Evolutionary conservation across 306 rosid species (phyloP), one percentile per base, ranked within the genome.

Genomic region (Astragalus membranaceus): DNA sequence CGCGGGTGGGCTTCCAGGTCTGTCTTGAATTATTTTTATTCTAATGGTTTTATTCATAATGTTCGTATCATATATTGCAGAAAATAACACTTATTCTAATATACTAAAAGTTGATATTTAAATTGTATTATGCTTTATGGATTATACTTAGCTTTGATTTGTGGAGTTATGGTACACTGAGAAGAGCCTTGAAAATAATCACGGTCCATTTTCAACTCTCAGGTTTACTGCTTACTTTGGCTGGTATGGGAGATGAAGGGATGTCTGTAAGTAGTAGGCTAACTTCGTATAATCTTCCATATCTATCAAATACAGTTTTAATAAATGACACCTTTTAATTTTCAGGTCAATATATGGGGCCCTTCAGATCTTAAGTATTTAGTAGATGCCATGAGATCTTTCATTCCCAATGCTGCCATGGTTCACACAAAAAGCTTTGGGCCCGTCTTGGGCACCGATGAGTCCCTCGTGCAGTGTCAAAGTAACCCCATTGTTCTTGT

Each of bases 1-100:
- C 59, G 96, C 97, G 0, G 95, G 96, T 43, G 98, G 98, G 46
- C 93, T 90, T 77, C 97, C 97, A 82, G 97, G 98, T 90, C 33
- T 56, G 90, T 76, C 48, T 70, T 76, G 59, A 43, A 30, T 12
- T 62, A 39, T 56, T 69, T 15, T 54, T 46, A 29, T 49, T 43
- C 17, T 57, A 32, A 53, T 51, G 6, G 29, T 78, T 77, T 59
- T 41, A 36, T 61, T 39, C 37, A 37, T 32, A 26, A 26, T 51
- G 16, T 68, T 16, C 66, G 8, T 66, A 68, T 17, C 30, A 52
- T 42, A 36, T 74, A 30, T 67, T 70, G 26, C 68, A 8, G 3
- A 33, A 15, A 55, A 54, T 53, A 16, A 5, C 37, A 8, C 23
- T 60, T 49, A 46, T 26, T 26, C 49, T 52, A 6, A 63, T 35